Evolutionary conservation across 2,329 filamentous ascomycete species (phyloP).

Genomic region (Monosporascus sp.): DNA sequence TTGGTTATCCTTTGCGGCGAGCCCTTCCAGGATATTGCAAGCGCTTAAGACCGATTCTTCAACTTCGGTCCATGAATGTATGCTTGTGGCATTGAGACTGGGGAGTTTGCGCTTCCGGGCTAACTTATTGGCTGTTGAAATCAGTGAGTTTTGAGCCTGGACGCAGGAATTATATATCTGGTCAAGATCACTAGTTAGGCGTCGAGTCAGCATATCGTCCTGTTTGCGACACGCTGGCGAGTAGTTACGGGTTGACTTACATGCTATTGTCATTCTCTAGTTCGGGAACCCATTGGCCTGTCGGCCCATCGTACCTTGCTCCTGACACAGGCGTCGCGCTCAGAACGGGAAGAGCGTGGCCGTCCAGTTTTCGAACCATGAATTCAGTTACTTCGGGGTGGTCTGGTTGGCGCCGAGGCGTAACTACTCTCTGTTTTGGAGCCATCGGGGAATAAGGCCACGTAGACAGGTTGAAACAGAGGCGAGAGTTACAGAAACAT

Average conservation of each 20-base stretch:
- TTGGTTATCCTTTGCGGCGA: neutral
- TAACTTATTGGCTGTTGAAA: neutral
- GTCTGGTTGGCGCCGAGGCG: neutral
- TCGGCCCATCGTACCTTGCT: neutral
- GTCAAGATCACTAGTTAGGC: neutral
- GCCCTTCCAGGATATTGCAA: neutral
- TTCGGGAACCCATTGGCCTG: neutral
- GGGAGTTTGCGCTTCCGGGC: neutral
- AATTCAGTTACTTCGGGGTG: neutral
- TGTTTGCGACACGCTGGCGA: neutral
- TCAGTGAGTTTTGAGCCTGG: neutral
- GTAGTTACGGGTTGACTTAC: neutral
- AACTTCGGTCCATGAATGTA: neutral
- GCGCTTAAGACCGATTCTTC: neutral
- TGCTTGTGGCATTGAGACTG: neutral
- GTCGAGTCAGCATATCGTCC: neutral
- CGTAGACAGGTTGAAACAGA: no score
- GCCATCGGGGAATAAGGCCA: neutral
- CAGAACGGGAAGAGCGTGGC: neutral
- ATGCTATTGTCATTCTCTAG: neutral
- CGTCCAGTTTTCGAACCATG: neutral
- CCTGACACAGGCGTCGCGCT: neutral
- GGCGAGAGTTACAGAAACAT: no score
- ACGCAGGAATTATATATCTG: neutral
- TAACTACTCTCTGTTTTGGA: neutral